A percentile compares a stretch with the other conserved stretches of the same genome.
Evolutionary conservation across 108 stramenopile species (phyloP).

Genomic region (Fistulifera pelliculosa): DNA sequence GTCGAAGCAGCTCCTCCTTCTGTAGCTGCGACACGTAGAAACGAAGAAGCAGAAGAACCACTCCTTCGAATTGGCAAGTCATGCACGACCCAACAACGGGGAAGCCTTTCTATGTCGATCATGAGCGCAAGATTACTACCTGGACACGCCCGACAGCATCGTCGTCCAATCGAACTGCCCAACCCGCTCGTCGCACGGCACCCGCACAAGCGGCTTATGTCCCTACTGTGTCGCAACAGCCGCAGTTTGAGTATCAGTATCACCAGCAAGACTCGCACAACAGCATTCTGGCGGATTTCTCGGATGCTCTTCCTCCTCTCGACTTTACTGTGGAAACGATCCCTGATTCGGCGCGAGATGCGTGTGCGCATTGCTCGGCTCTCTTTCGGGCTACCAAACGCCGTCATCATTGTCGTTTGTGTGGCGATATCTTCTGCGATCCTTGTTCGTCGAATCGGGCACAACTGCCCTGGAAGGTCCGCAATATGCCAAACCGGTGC

Average conservation of each 20-base stretch:
- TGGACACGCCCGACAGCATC: slow-evolving; percentile 43
- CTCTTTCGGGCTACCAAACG: slow-evolving; percentile 64
- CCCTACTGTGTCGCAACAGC: too few relatives aligned
- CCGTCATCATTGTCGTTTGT: slow-evolving; percentile 91
- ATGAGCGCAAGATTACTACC: slow-evolving; percentile 69
- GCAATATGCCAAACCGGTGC: slow-evolving; percentile 59
- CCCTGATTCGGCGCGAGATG: slow-evolving; percentile 40
- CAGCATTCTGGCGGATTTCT: slow-evolving; percentile 23
- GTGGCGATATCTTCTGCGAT: slow-evolving; percentile 92
- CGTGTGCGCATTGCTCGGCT: slow-evolving; percentile 44
- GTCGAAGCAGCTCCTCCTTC: slow-evolving; percentile 19
- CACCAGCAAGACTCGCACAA: too few relatives aligned
- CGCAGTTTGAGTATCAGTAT: too few relatives aligned
- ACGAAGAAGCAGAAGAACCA: slow-evolving; percentile 16
- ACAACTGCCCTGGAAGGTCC: slow-evolving; percentile 57
- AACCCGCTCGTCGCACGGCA: too few relatives aligned
- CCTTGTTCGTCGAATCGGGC: slow-evolving; percentile 44
- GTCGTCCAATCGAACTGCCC: too few relatives aligned
- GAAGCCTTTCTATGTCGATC: slow-evolving; percentile 80
- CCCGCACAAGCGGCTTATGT: too few relatives aligned
- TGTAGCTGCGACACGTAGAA: background rate
- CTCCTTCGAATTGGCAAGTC: slow-evolving; percentile 81
- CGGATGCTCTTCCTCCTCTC: slow-evolving; percentile 42
- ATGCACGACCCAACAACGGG: slow-evolving; percentile 66
- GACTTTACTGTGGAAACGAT: slow-evolving; percentile 61